Evolutionary conservation across 768 basidiomycete genomes (phyloP).

Genomic region (Kwoniella bestiolae): DNA sequence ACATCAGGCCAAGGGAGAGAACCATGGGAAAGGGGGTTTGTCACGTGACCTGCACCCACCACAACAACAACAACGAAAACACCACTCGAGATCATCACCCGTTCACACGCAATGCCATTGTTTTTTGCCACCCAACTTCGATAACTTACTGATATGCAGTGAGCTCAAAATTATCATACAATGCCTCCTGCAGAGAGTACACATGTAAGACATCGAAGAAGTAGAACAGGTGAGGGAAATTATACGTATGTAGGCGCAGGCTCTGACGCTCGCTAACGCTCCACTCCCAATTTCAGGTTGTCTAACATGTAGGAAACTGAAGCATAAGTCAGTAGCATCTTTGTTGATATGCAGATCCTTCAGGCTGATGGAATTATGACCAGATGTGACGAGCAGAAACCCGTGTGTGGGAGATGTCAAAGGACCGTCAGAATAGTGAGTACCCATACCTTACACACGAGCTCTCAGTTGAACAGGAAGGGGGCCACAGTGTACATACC

Average conservation of each 20-base stretch:
- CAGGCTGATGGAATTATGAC: not conserved
- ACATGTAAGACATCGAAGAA: not conserved
- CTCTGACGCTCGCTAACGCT: too few relatives aligned
- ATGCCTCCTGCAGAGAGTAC: not conserved
- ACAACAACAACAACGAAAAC: not conserved
- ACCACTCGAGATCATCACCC: not conserved
- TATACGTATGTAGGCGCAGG: too few relatives aligned
- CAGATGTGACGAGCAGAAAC: slow-evolving; percentile 16
- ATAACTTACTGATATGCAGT: not conserved
- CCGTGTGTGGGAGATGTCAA: slow-evolving; percentile 10
- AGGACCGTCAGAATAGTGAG: not conserved
- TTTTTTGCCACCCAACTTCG: not conserved
- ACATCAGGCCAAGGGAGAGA: not conserved
- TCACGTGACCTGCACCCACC: too few relatives aligned
- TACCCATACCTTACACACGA: not conserved
- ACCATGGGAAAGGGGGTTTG: too few relatives aligned
- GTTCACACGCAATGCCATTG: not conserved
- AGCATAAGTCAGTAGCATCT: slow-evolving; percentile 19
- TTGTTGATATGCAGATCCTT: too few relatives aligned
- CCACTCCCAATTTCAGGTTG: too few relatives aligned
- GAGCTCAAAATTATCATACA: not conserved
- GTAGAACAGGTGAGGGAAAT: not conserved
- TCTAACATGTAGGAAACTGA: slow-evolving; percentile 10
- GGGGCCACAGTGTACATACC: slow-evolving; percentile 14
- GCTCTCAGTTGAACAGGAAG: not conserved